These are phyloP conservation scores for Stagonosporopsis vannaccii DNA, from an alignment of 2,329 filamentous ascomycete genomes.

Conservation along the genomic window DNA sequence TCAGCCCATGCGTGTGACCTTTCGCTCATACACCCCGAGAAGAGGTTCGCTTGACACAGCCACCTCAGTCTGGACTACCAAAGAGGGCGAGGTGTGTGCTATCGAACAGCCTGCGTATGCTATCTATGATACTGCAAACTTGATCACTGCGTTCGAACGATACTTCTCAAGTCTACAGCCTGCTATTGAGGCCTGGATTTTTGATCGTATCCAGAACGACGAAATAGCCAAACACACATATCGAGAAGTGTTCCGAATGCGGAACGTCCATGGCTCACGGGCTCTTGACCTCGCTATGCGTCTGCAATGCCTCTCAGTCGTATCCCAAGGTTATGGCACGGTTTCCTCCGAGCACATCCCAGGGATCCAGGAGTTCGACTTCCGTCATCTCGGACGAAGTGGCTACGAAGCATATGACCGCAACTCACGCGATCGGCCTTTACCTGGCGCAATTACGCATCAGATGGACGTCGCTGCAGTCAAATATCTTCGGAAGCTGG, in stretches of 20 bases:
- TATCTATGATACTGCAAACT: constrained; percentile 41
- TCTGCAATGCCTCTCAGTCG: constrained; percentile 45
- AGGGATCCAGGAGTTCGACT: constrained; percentile 44
- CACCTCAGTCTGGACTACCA: constrained; percentile 41
- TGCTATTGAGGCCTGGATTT: constrained; percentile 43
- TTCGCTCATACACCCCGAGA: constrained; percentile 39
- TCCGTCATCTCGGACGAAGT: constrained; percentile 37
- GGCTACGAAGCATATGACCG: constrained; percentile 48
- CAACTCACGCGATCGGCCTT: constrained; percentile 40
- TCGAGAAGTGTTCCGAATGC: constrained; percentile 42
- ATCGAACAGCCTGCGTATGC: constrained; percentile 46
- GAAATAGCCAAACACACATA: constrained; percentile 41
- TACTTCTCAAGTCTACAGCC: constrained; percentile 40
- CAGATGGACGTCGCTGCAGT: constrained; percentile 48
- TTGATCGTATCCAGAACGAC: constrained; percentile 38
- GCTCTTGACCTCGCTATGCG: constrained; percentile 43
- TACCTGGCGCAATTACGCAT: constrained; percentile 46
- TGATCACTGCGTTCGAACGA: constrained; percentile 36
- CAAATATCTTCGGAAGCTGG: constrained; percentile 41
- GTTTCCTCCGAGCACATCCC: constrained; percentile 42
- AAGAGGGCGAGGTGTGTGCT: constrained; percentile 34
- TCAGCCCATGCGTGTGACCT: constrained; percentile 35
- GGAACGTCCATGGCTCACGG: constrained; percentile 27
- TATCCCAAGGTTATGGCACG: constrained; percentile 49
- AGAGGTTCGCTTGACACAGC: constrained; percentile 39